Percentiles rank a stretch among this genome's conserved stretches.
These are phyloP conservation scores for Stagonosporopsis vannaccii DNA, from an alignment of 2,329 filamentous ascomycete genomes.

Conservation along the genomic window DNA sequence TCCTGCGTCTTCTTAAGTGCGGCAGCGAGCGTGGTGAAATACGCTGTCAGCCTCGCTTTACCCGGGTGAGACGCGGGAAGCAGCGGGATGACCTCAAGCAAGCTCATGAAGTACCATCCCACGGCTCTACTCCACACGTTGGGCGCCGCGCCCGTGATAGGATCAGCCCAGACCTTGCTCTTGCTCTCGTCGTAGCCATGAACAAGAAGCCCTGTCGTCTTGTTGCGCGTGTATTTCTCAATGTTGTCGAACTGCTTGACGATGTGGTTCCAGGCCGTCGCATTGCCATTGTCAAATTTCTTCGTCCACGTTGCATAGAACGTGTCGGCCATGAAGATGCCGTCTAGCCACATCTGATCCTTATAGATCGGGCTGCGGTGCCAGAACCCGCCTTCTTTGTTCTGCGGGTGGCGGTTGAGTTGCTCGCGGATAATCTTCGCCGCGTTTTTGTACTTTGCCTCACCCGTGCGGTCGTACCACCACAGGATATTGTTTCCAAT, in stretches of 20 bases:
- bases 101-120: conserved; percentile 37
- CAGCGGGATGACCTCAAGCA: conserved; percentile 55
- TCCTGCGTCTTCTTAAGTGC: conserved; percentile 52
- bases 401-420: conserved; percentile 57
- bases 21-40: conserved; percentile 49
- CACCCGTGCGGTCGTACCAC: conserved; percentile 43
- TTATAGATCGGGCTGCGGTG: conserved; percentile 55
- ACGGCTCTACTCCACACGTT: conserved; percentile 36
- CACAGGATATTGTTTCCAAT: conserved; percentile 58
- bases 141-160: conserved; percentile 29
- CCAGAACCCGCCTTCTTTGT: conserved; percentile 60
- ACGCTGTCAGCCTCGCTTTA: conserved; percentile 39
- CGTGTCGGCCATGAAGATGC: conserved; percentile 49
- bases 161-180: conserved; percentile 31
- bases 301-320: conserved; percentile 41
- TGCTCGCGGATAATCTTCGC: conserved; percentile 54
- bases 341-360: conserved; percentile 64
- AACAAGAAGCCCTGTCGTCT: conserved; percentile 24
- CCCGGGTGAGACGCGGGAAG: conserved; percentile 46
- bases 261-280: conserved; percentile 50
- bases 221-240: conserved; percentile 29
- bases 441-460: conserved; percentile 56
- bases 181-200: conserved; percentile 38
- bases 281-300: conserved; percentile 38
- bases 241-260: conserved; percentile 31